A percentile compares a stretch with the other conserved stretches of the same genome.
Evolutionary conservation across 176 grass and related monocot species (phyloP).

Genomic region (Tillandsia leiboldiana): DNA sequence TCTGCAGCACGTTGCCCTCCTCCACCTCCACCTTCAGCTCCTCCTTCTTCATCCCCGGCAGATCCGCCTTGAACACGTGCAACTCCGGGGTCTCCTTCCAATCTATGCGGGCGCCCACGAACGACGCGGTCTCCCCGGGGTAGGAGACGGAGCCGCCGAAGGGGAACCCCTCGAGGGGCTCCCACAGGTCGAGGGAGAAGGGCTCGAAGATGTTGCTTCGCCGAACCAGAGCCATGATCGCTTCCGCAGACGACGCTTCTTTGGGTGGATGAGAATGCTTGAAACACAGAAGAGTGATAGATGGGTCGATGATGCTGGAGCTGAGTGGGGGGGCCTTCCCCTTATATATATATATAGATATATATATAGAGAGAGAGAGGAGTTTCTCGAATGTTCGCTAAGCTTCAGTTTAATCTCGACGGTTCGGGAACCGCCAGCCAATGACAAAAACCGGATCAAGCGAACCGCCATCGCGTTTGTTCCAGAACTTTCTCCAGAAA

Average conservation of each 20-base stretch:
- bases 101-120: conserved; percentile 44
- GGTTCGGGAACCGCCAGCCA: too few species aligned
- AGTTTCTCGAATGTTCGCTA: too few species aligned
- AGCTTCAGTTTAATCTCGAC: too few species aligned
- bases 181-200: conserved; percentile 30
- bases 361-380: too few species aligned
- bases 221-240: conserved; percentile 42
- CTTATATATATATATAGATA: too few species aligned
- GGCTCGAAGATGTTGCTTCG: conserved; percentile 27
- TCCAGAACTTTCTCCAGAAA: too few species aligned
- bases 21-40: conserved; percentile 72
- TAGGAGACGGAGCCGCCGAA: conserved; percentile 17
- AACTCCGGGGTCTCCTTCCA: conserved; percentile 64
- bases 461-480: too few species aligned
- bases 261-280: too few species aligned
- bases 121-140: conserved; percentile 26
- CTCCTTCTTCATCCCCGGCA: conserved; percentile 42
- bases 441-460: too few species aligned
- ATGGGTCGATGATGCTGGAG: too few species aligned
- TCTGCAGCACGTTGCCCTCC: conserved; percentile 47
- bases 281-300: too few species aligned
- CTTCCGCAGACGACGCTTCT: neutral
- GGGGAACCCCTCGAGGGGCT: conserved; percentile 18
- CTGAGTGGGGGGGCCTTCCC: too few species aligned
- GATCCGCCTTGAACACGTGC: conserved; percentile 67